Evolutionary conservation across 2,329 filamentous ascomycete species (phyloP).

Genomic region (Fusarium brachygibbosum): DNA sequence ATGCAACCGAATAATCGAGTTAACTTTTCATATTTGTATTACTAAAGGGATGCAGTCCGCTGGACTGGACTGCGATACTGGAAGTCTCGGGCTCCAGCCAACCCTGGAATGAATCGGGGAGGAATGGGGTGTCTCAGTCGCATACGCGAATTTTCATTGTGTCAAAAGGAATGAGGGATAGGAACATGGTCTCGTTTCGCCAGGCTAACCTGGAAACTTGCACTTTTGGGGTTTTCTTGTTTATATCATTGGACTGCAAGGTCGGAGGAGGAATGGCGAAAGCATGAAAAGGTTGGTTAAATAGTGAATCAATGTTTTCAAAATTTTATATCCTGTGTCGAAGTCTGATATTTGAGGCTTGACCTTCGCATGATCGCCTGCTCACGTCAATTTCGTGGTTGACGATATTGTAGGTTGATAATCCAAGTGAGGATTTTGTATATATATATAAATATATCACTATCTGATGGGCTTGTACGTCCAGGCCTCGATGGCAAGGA

Average conservation of each 20-base stretch:
- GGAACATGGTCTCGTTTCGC: not conserved
- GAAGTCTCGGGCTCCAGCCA: constrained; percentile 3
- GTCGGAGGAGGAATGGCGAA: constrained; percentile 15
- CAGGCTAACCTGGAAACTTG: not conserved
- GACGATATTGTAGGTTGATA: no score
- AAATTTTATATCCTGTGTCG: not conserved
- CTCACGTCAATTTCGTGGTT: not conserved
- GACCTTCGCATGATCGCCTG: no score
- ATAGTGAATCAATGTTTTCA: constrained; percentile 19
- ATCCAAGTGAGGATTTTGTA: not conserved
- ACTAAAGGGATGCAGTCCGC: constrained; percentile 34
- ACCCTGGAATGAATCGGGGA: constrained; percentile 8
- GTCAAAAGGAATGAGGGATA: constrained; percentile 35
- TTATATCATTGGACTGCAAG: constrained; percentile 34
- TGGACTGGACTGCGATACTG: constrained; percentile 23
- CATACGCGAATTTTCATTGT: constrained; percentile 40
- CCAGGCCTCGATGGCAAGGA: not conserved
- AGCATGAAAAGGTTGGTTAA: constrained; percentile 13
- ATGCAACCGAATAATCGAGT: constrained; percentile 25
- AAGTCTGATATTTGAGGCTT: not conserved
- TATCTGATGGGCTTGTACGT: not conserved
- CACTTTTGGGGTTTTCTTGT: constrained; percentile 21
- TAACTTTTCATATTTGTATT: constrained; percentile 45
- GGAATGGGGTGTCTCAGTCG: constrained; percentile 9
- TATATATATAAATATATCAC: no score